Percentiles rank a stretch among this genome's conserved stretches.
phyloP scores from a whole-genome alignment of 1,284 basidiomycete species.

The Ceratobasidium sp. region DNA sequence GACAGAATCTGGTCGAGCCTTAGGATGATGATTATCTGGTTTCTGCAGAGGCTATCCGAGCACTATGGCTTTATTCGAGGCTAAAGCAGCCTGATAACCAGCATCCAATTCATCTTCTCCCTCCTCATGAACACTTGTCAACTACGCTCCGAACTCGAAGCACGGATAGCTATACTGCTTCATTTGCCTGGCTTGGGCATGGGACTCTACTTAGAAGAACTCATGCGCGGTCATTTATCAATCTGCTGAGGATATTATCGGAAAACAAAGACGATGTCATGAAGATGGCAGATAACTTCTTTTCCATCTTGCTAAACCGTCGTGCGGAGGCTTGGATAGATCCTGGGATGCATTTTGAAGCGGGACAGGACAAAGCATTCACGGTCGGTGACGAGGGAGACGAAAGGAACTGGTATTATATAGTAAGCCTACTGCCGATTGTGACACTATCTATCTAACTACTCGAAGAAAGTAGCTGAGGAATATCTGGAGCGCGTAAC shows the following conservation, averaged over 20 bases:
- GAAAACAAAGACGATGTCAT: constrained; percentile 21
- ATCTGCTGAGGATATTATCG: not conserved
- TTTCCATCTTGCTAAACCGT: constrained; percentile 23
- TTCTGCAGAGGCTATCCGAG: constrained; percentile 22
- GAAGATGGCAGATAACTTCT: constrained; percentile 36
- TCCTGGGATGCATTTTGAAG: constrained; percentile 4
- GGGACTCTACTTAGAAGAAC: constrained; percentile 16
- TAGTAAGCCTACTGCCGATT: not conserved
- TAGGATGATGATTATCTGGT: constrained; percentile 31
- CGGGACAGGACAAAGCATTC: constrained; percentile 15
- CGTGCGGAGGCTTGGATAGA: constrained; percentile 23
- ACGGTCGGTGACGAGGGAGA: constrained; percentile 18
- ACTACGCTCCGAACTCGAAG: constrained; percentile 28
- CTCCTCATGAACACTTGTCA: constrained; percentile 31
- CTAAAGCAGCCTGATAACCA: not conserved
- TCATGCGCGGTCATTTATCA: constrained; percentile 17
- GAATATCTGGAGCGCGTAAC: constrained; percentile 15
- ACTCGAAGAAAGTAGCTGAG: not conserved
- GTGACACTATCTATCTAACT: not conserved
- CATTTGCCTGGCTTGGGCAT: constrained; percentile 35
- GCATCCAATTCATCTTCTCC: constrained; percentile 23
- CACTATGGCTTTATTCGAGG: constrained; percentile 15
- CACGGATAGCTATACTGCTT: not conserved
- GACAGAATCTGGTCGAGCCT: not conserved
- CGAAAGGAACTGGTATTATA: constrained; percentile 25